phyloP scores from a whole-genome alignment of 2,329 filamentous ascomycete genomes.

The Fusarium sp. region DNA sequence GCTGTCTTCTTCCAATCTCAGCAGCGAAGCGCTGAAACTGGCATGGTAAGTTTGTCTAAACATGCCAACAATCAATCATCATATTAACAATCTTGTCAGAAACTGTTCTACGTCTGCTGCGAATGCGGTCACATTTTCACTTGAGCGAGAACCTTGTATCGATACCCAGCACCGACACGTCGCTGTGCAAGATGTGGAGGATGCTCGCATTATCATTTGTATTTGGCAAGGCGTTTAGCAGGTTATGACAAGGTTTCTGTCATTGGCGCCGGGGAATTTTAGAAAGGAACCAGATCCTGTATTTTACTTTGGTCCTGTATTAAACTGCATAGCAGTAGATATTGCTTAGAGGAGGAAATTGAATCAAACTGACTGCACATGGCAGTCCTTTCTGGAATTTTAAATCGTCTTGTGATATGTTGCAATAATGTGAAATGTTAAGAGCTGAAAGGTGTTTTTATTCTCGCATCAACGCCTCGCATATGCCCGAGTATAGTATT shows the following conservation, averaged over 20 bases:
- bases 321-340: conserved; percentile 11
- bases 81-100: conserved; percentile 60
- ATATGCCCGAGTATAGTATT: conserved; percentile 49
- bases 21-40: conserved; percentile 94
- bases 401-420: conserved; percentile 8
- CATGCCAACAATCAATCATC: not conserved
- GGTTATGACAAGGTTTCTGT: conserved; percentile 16
- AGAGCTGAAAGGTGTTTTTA: conserved; percentile 44
- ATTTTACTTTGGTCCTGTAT: conserved; percentile 33
- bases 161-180: conserved; percentile 37
- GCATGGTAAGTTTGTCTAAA: conserved; percentile 78
- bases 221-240: conserved; percentile 41
- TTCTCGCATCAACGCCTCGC: conserved; percentile 50
- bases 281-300: conserved; percentile 28
- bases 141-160: conserved; percentile 51
- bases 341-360: conserved; percentile 18
- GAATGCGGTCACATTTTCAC: conserved; percentile 89
- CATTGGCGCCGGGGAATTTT: conserved; percentile 24
- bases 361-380: conserved; percentile 9
- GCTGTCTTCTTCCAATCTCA: conserved; percentile 99
- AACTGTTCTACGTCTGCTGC: conserved; percentile 95
- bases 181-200: conserved; percentile 30
- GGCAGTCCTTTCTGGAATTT: conserved; percentile 3
- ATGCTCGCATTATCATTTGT: conserved; percentile 35
- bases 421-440: conserved; percentile 4